These are phyloP conservation scores for Wickerhamomyces strasburgensis DNA, from an alignment of 805 yeast species.

Conservation along the genomic window DNA sequence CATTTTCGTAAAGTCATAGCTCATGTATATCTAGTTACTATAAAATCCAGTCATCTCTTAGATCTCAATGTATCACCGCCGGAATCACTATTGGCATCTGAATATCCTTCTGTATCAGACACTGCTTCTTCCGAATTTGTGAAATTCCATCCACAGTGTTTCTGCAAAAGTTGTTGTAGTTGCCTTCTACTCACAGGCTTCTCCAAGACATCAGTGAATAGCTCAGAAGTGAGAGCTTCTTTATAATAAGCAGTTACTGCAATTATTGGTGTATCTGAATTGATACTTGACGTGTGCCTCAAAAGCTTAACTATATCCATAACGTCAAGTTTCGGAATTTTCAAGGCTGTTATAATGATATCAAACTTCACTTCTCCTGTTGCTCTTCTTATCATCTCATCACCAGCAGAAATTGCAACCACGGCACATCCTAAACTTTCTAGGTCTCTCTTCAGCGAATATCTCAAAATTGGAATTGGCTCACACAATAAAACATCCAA, in stretches of 20 bases:
- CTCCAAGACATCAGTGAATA: conserved; percentile 67
- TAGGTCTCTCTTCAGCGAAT: conserved; percentile 56
- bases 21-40: not conserved
- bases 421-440: conserved; percentile 75
- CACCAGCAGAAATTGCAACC: conserved; percentile 71
- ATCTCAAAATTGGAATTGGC: conserved; percentile 78
- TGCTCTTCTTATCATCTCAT: conserved; percentile 74
- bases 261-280: conserved; percentile 70
- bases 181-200: conserved; percentile 47
- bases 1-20: no score
- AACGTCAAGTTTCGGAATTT: conserved; percentile 61
- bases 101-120: conserved; percentile 21
- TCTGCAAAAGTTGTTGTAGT: conserved; percentile 17
- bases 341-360: conserved; percentile 70
- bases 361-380: conserved; percentile 84
- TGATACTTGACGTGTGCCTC: conserved; percentile 70
- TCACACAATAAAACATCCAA: conserved; percentile 79
- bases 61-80: not conserved
- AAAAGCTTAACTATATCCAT: conserved; percentile 74
- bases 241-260: conserved; percentile 68
- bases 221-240: conserved; percentile 47
- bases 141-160: conserved; percentile 23
- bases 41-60: not conserved
- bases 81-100: not conserved
- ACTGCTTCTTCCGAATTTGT: conserved; percentile 24